Conservation (phyloP, 176 grass and related monocot species). For the Dactylis glomerata region DNA sequence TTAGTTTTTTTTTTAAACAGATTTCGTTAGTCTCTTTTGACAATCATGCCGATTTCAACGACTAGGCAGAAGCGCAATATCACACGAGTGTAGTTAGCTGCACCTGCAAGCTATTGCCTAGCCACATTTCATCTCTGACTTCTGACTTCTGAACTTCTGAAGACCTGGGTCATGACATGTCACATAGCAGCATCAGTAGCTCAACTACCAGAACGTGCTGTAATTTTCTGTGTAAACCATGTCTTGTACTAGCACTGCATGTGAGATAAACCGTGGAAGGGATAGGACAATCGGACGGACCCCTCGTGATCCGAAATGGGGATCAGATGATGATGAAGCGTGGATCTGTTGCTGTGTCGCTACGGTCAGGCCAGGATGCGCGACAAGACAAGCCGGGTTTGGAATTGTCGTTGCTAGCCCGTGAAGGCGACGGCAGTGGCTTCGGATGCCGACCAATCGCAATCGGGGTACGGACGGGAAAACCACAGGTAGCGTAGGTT, state of each 20-base stretch:
- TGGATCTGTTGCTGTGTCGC: not conserved
- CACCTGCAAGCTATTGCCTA: not conserved
- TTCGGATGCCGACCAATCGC: not conserved
- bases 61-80: not conserved
- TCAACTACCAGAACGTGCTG: not conserved
- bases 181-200: not conserved
- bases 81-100: not conserved
- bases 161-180: not conserved
- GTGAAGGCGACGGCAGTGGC: slow-evolving; percentile 8
- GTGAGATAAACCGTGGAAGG: not conserved
- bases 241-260: not conserved
- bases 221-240: not conserved
- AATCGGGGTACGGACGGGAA: not conserved
- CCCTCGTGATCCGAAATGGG: not conserved
- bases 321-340: not conserved
- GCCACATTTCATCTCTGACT: not conserved
- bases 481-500: not conserved
- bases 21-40: no score
- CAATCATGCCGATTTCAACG: not conserved
- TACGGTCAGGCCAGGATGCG: not conserved
- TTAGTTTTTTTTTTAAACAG: not conserved
- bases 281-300: slow-evolving; percentile 2
- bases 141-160: no score
- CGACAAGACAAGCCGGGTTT: not conserved
- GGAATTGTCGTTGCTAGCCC: slow-evolving; percentile 23